These are phyloP conservation scores for Aspergillus melleus DNA, from an alignment of 2,329 filamentous ascomycete species.

Conservation along the genomic window DNA sequence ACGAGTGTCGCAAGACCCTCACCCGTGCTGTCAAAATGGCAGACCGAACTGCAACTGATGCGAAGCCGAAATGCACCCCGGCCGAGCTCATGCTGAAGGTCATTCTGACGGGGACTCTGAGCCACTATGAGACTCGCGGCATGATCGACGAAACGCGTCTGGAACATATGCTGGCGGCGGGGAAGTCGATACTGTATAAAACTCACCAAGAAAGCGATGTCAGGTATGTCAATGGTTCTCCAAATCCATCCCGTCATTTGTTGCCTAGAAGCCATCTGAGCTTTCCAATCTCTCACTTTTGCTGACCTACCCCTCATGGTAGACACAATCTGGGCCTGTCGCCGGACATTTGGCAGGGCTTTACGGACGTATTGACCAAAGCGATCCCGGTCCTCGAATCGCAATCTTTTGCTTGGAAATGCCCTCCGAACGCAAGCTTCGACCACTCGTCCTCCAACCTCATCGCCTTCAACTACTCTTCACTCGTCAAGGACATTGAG, in stretches of 20 bases:
- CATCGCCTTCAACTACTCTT: constrained; percentile 61
- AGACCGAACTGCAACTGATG: constrained; percentile 27
- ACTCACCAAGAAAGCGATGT: constrained; percentile 58
- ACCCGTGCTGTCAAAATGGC: constrained; percentile 30
- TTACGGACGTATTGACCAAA: constrained; percentile 57
- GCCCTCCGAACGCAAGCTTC: constrained; percentile 56
- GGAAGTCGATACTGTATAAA: constrained; percentile 61
- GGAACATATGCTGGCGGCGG: constrained; percentile 58
- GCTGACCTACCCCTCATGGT: constrained; percentile 11
- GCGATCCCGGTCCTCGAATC: constrained; percentile 63
- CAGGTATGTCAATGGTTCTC: constrained; percentile 37
- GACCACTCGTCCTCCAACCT: constrained; percentile 60
- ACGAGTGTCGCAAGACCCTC: not conserved
- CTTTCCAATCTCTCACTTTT: not conserved
- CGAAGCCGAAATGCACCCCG: constrained; percentile 44
- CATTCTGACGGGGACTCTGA: constrained; percentile 49
- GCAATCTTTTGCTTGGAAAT: constrained; percentile 62
- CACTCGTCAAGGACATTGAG: constrained; percentile 62
- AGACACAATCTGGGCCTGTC: constrained; percentile 60
- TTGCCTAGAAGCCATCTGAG: not conserved
- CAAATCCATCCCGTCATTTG: not conserved
- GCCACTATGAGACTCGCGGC: constrained; percentile 61
- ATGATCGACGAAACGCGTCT: constrained; percentile 61
- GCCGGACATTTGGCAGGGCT: constrained; percentile 59
- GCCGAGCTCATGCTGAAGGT: constrained; percentile 51